Evolutionary conservation across 1,284 basidiomycete genomes (phyloP).

Genomic region (Lignosus rhinocerotis): DNA sequence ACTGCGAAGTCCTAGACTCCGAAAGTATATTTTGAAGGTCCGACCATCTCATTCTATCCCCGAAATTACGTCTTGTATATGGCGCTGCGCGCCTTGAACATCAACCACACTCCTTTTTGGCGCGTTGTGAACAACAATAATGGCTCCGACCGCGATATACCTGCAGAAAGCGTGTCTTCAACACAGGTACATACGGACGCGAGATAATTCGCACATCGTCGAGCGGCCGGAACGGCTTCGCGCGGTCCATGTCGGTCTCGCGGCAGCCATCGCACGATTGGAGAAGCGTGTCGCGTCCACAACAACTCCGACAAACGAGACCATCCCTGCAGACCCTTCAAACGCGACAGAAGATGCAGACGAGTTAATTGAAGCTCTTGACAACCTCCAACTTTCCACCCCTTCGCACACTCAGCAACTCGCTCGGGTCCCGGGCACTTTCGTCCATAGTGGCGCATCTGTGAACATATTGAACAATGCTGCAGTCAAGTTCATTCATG

Average conservation of each 20-base stretch:
- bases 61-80: background rate
- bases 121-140: background rate
- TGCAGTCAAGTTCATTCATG: constrained; percentile 75
- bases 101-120: background rate
- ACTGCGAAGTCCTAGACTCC: too few species aligned
- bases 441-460: constrained; percentile 54
- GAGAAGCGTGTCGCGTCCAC: constrained; percentile 40
- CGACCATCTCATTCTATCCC: background rate
- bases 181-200: constrained; percentile 79
- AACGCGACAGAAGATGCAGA: constrained; percentile 34
- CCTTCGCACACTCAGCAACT: constrained; percentile 13
- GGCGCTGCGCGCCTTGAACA: constrained; percentile 4
- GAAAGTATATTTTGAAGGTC: background rate
- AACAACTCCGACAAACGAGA: background rate
- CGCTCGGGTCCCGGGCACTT: constrained; percentile 34
- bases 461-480: constrained; percentile 58
- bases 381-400: constrained; percentile 50
- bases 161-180: constrained; percentile 70
- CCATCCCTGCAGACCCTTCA: background rate
- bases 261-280: constrained; percentile 74
- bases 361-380: constrained; percentile 57
- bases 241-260: constrained; percentile 78
- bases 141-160: constrained; percentile 32
- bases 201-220: constrained; percentile 72
- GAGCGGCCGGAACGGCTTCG: constrained; percentile 90